Conservation (phyloP, 1,139 yeast species). For the Petasospora fabianii region DNA sequence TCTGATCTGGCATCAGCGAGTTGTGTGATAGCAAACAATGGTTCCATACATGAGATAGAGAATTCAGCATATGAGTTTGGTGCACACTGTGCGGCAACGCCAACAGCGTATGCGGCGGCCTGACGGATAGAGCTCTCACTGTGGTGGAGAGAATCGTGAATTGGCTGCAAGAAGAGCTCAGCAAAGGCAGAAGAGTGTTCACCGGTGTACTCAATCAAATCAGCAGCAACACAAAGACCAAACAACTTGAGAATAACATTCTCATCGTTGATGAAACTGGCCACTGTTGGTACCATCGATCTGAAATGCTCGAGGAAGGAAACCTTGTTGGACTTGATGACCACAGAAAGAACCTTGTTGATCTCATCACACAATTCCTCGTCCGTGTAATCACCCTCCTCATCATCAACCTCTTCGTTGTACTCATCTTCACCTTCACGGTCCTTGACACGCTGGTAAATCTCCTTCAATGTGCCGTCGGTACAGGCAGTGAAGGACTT, state of each 20-base stretch:
- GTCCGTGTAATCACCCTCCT: conserved; percentile 83
- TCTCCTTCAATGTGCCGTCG: conserved; percentile 59
- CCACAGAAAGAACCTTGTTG: conserved; percentile 68
- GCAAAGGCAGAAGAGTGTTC: conserved; percentile 60
- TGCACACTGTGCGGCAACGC: conserved; percentile 80
- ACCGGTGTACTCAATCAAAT: conserved; percentile 77
- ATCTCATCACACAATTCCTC: conserved; percentile 86
- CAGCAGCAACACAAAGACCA: conserved; percentile 79
- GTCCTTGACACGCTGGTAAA: conserved; percentile 65
- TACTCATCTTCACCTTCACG: conserved; percentile 64
- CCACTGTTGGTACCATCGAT: conserved; percentile 49
- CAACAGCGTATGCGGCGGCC: conserved; percentile 81
- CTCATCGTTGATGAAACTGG: conserved; percentile 55
- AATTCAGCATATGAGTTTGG: conserved; percentile 62
- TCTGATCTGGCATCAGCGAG: conserved; percentile 86
- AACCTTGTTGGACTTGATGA: conserved; percentile 61
- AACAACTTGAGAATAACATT: conserved; percentile 68
- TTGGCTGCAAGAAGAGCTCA: conserved; percentile 58
- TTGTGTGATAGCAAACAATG: conserved; percentile 68
- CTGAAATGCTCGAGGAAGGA: conserved; percentile 67
- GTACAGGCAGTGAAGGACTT: conserved; percentile 57
- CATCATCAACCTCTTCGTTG: conserved; percentile 63
- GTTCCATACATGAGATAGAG: conserved; percentile 65
- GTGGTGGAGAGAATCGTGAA: conserved; percentile 62
- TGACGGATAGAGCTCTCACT: conserved; percentile 79